Base-by-base conservation (phyloP, 805 yeast genomes). In the Brettanomyces custersianus region DNA sequence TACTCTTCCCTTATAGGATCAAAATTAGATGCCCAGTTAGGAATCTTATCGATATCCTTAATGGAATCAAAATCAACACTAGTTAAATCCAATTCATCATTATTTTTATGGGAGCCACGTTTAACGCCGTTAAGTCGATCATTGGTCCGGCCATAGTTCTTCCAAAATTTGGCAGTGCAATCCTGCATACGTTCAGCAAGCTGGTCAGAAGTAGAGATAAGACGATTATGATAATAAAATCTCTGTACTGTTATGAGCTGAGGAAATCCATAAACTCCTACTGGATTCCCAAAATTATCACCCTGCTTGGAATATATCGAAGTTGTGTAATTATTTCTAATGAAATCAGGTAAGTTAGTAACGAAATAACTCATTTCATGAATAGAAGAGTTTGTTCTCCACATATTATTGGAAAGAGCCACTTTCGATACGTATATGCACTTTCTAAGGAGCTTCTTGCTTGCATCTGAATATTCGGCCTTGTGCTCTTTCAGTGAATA, bases 311-410 rank as follows among this genome's bases (percentile, higher is more conserved):
- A 50, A 15, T 57, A 48, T 9, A 56, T 54, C 0, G 76, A 74
- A 18, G 67, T 65, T 1, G 74, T 69, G 48, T 65, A 72, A 20
- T 57, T 49, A 17, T 55, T 51, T 10, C 61, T 55, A 34, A 68
- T 69, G 0, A 49, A 37, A 3, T 51, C 51, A 0, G 79, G 74
- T 8, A 77, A 46, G 4, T 67, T 68, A 1, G 53, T 21, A 3
- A 77, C 60, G 46, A 59, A 77, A 40, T 70, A 76, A 21, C 66
- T 66, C 83, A 80, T 78, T 51, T 80, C 87, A 51, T 80, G 87
- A 16, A 74, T 54, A 3, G 70, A 59, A 2, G 82, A 64, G 1
- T 68, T 64, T 0, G 74, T 65, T 47, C 74, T 61, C 86, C 86
- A 80, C 25, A 70, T 54, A 3, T 66, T 54, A 48, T 76, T 73